These are phyloP conservation scores for Oryza punctata DNA, from an alignment of 176 grass and related monocot genomes.

Conservation along the genomic window DNA sequence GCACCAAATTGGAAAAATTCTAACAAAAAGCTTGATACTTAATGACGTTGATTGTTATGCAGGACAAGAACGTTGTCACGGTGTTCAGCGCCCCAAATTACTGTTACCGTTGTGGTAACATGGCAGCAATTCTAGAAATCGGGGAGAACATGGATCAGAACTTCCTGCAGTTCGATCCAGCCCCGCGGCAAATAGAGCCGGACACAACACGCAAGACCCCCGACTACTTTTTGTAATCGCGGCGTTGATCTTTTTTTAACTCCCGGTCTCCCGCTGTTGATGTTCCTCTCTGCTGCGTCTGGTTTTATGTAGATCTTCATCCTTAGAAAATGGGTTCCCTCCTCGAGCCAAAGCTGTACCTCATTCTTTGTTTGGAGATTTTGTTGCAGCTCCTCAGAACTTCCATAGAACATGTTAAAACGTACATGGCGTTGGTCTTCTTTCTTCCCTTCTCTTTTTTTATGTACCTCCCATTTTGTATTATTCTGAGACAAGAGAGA, in stretches of 20 bases:
- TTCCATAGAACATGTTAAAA: slow-evolving; percentile 46
- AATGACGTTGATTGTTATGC: slow-evolving; percentile 28
- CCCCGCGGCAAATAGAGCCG: slow-evolving; percentile 60
- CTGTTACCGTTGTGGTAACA: slow-evolving; percentile 71
- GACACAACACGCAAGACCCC: slow-evolving; percentile 73
- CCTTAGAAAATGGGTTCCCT: slow-evolving; percentile 46
- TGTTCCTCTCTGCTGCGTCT: slow-evolving; percentile 13
- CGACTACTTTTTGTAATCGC: slow-evolving; percentile 70
- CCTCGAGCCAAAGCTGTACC: slow-evolving; percentile 42
- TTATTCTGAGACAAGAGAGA: slow-evolving; percentile 43
- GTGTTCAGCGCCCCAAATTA: slow-evolving; percentile 85
- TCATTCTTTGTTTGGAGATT: slow-evolving; percentile 61
- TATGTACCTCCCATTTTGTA: slow-evolving; percentile 48
- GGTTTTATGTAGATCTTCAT: slow-evolving; percentile 47
- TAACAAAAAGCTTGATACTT: neutral
- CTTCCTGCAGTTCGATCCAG: slow-evolving; percentile 77
- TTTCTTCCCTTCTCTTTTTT: neutral
- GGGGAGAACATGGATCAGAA: slow-evolving; percentile 80
- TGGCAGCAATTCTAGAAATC: slow-evolving; percentile 76
- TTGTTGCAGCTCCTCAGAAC: slow-evolving; percentile 64
- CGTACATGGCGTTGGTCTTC: slow-evolving; percentile 30
- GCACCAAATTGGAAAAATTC: neutral
- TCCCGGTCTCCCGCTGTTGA: neutral
- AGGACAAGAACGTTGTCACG: slow-evolving; percentile 75
- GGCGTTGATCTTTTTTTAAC: slow-evolving; percentile 26